Percentiles rank a stretch among this genome's conserved stretches.
phyloP scores from a whole-genome alignment of 345 rosid genomes.

The Euphorbia pulcherrima region DNA sequence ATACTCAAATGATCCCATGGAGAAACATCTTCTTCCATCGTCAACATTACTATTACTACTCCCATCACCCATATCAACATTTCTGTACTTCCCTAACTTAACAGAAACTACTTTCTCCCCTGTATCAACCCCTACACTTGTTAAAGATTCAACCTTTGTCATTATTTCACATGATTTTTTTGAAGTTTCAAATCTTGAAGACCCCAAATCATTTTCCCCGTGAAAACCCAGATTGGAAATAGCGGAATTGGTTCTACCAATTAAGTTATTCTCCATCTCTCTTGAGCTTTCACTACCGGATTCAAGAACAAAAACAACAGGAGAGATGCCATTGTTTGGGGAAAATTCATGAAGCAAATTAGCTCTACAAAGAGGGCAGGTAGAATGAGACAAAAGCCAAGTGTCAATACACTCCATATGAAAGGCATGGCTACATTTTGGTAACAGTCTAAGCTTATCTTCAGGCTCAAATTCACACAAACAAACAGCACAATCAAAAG shows the following conservation, averaged over 20 bases:
- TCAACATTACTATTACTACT: constrained; percentile 45
- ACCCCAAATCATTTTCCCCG: constrained; percentile 41
- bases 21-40: constrained; percentile 71
- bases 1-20: constrained; percentile 98
- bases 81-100: constrained; percentile 83
- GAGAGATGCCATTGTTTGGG: constrained; percentile 41
- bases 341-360: constrained; percentile 66
- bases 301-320: constrained; percentile 77
- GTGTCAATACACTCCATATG: constrained; percentile 98
- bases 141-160: constrained; percentile 26
- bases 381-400: constrained; percentile 97
- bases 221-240: constrained; percentile 40
- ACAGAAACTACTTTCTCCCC: constrained; percentile 72
- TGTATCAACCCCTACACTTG: constrained; percentile 28
- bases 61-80: constrained; percentile 57
- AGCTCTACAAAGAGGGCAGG: constrained; percentile 94
- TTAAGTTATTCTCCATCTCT: constrained; percentile 46
- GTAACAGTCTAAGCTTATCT: constrained; percentile 87
- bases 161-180: constrained; percentile 35
- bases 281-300: constrained; percentile 84
- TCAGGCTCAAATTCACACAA: constrained; percentile 86
- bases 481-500: constrained; percentile 98
- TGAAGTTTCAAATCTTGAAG: constrained; percentile 36
- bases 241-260: constrained; percentile 39
- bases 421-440: constrained; percentile 98